Percentiles rank a stretch among this genome's conserved stretches.
Evolutionary conservation across 345 rosid genomes (phyloP).

Genomic region (Alliaria petiolata): DNA sequence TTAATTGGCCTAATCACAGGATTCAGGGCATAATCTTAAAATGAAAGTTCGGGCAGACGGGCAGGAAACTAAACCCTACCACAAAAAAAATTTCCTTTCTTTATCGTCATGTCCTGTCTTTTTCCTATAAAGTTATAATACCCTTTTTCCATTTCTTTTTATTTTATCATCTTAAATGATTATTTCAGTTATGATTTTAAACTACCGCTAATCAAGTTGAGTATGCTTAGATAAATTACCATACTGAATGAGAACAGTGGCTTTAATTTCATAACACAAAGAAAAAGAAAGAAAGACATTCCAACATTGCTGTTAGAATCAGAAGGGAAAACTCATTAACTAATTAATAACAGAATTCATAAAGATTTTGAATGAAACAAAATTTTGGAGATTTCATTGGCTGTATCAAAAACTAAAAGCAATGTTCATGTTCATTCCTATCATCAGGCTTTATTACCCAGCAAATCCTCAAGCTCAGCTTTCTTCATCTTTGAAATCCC

Average conservation of each 20-base stretch:
- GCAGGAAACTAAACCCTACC: slow-evolving; percentile 20
- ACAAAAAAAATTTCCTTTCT: neutral
- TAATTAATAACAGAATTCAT: neutral
- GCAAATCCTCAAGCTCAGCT: slow-evolving; percentile 48
- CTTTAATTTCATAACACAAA: neutral
- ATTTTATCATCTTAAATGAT: neutral
- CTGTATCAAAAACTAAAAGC: neutral
- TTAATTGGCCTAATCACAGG: too few species aligned
- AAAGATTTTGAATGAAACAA: slow-evolving; percentile 1
- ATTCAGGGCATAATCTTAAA: neutral
- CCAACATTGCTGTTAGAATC: neutral
- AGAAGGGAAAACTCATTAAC: neutral
- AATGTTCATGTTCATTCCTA: neutral
- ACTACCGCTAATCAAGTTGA: slow-evolving; percentile 13
- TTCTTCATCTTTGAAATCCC: slow-evolving; percentile 85
- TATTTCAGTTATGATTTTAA: neutral
- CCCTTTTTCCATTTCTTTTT: too few species aligned
- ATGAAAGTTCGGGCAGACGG: slow-evolving; percentile 9
- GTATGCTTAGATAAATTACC: neutral
- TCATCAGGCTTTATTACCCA: slow-evolving; percentile 36
- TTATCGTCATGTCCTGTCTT: neutral
- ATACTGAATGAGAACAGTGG: neutral
- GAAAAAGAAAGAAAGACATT: neutral
- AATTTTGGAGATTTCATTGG: neutral
- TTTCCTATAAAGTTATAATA: slow-evolving; percentile 10